Base-by-base conservation (phyloP, 2,329 filamentous ascomycete genomes). In the Fusarium beomiforme region DNA sequence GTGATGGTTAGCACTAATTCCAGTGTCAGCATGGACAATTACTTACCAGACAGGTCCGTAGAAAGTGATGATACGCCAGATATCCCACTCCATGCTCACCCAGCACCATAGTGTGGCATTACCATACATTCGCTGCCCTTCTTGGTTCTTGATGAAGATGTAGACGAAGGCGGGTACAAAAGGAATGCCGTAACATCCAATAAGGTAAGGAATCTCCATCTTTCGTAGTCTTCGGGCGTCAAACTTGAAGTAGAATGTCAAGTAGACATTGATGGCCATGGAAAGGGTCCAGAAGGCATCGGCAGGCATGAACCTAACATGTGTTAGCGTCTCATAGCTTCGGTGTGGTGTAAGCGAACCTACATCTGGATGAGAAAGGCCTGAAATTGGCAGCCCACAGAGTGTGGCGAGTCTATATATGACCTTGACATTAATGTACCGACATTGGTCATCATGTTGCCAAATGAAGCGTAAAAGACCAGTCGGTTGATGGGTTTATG, bases 401-500 rank as follows among this genome's bases (percentile, higher is more conserved):
- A 86, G 19, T 81, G 69, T 2, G 84, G 80, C 12, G 82, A 76
- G 4, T 76, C 71, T 10, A 93, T 81, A 41, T 89, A 92, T 2
- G 86, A 85, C 37, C 87, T 86, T 1, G 91, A 90, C 76, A 95
- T 93, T 36, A 95, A 80, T 0, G 93, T 94, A 2, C 90, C 93
- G 21, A 93, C 86, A 78, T 94, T 95, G 67, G 89, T 89, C 80
- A 94, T 85, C 74, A 95, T 85, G 76, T 97, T 97, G 12, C 93
- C 93, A 76, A 93, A 92, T 1, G 92, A 92, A 10, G 93, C 93
- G 78, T 92, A 96, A 79, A 97, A 95, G 13, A 95, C 90, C 1
- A 97, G 85, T 21, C 93, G 87, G 77, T 96, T 96, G 82, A 96
- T 94, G n/a, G 93, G 92, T 77, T 94, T 95, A 76, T 92, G 92